A percentile compares a stretch with the other conserved stretches of the same genome.
These are phyloP conservation scores for Talaromyces sp. DNA, from an alignment of 2,329 filamentous ascomycete genomes.

Conservation along the genomic window DNA sequence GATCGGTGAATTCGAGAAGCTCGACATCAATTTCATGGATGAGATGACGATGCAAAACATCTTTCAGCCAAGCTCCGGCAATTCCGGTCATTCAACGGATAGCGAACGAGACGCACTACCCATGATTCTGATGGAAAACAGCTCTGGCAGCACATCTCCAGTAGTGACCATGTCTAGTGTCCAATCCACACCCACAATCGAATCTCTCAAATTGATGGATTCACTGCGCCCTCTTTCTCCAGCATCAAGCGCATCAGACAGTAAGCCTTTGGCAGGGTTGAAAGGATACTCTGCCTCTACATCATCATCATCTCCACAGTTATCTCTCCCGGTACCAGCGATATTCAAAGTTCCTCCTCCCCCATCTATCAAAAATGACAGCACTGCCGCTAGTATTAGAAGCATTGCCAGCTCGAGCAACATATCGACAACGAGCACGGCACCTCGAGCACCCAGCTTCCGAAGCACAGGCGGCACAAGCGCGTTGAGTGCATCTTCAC, in stretches of 20 bases:
- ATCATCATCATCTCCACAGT: conserved; percentile 7
- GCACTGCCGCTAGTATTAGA: conserved; percentile 28
- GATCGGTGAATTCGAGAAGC: conserved; percentile 35
- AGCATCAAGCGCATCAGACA: conserved; percentile 21
- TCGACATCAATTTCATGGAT: conserved; percentile 31
- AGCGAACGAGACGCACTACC: background rate
- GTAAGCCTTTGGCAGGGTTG: conserved; percentile 20
- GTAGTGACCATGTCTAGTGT: conserved; percentile 17
- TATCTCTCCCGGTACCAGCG: conserved; percentile 5
- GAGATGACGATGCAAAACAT: conserved; percentile 21
- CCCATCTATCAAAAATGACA: conserved; percentile 1
- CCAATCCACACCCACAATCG: conserved; percentile 14
- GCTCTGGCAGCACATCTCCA: conserved; percentile 16
- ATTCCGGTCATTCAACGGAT: conserved; percentile 5
- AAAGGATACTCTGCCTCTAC: conserved; percentile 5
- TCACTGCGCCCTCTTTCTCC: conserved; percentile 27
- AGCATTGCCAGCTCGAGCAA: conserved; percentile 38
- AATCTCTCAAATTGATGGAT: conserved; percentile 13
- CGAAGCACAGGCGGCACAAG: conserved; percentile 29
- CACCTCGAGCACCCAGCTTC: conserved; percentile 28
- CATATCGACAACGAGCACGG: conserved; percentile 31
- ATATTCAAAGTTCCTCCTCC: background rate
- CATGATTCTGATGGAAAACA: conserved; percentile 6
- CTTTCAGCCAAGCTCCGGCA: background rate
- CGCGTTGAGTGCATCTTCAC: conserved; percentile 34